These are phyloP conservation scores for Yamadazyma paraphyllophila DNA, from an alignment of 805 yeast species.

Conservation along the genomic window DNA sequence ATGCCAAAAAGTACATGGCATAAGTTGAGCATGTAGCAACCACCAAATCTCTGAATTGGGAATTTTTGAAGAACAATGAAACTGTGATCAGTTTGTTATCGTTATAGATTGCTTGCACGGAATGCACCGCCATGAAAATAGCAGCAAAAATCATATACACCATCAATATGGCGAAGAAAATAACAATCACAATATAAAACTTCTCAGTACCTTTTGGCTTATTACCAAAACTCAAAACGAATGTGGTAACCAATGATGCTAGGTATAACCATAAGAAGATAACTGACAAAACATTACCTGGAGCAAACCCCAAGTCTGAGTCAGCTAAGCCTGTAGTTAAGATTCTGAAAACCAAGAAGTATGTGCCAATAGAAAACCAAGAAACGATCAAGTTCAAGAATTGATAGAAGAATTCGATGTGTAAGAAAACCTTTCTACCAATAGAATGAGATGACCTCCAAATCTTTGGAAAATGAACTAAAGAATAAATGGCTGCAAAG, in stretches of 20 bases:
- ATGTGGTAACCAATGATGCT: slow-evolving; percentile 57
- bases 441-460: slow-evolving; percentile 55
- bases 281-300: slow-evolving; percentile 49
- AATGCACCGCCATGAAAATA: slow-evolving; percentile 54
- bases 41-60: slow-evolving; percentile 47
- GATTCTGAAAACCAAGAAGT: slow-evolving; percentile 60
- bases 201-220: slow-evolving; percentile 60
- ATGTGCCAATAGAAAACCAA: slow-evolving; percentile 65
- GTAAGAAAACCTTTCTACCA: slow-evolving; percentile 49
- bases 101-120: slow-evolving; percentile 37
- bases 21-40: slow-evolving; percentile 62
- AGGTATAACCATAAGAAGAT: slow-evolving; percentile 54
- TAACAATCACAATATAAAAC: slow-evolving; percentile 51
- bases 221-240: slow-evolving; percentile 62
- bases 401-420: slow-evolving; percentile 56
- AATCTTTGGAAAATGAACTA: slow-evolving; percentile 54
- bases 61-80: slow-evolving; percentile 43
- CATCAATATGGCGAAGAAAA: slow-evolving; percentile 60
- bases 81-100: slow-evolving; percentile 43
- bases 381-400: slow-evolving; percentile 52
- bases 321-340: slow-evolving; percentile 52
- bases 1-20: slow-evolving; percentile 58
- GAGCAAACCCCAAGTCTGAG: slow-evolving; percentile 37
- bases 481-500: slow-evolving; percentile 59
- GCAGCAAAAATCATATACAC: slow-evolving; percentile 59